Percentiles rank a stretch among this genome's conserved stretches.
These are phyloP conservation scores for Irpex rosettiformis DNA, from an alignment of 1,284 basidiomycete genomes.

Conservation along the genomic window DNA sequence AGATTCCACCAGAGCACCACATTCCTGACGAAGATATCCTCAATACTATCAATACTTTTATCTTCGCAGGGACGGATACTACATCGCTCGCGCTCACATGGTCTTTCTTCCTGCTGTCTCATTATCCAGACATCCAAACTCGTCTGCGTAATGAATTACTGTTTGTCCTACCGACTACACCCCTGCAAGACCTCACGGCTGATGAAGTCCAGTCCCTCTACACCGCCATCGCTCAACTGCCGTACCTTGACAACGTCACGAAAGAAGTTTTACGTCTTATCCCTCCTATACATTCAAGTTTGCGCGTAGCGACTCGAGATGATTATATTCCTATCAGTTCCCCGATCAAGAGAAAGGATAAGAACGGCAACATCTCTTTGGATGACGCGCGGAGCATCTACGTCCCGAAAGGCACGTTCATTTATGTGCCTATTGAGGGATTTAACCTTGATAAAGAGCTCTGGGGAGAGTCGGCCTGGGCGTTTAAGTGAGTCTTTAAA, in stretches of 20 bases:
- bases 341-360: conserved; percentile 45
- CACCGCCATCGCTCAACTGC: conserved; percentile 53
- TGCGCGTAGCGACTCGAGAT: conserved; percentile 71
- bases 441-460: conserved; percentile 71
- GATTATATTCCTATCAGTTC: conserved; percentile 70
- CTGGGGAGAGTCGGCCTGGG: conserved; percentile 77
- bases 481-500: conserved; percentile 62
- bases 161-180: conserved; percentile 34
- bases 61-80: conserved; percentile 86
- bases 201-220: conserved; percentile 64
- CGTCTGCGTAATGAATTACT: conserved; percentile 62
- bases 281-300: conserved; percentile 77
- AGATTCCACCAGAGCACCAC: conserved; percentile 61
- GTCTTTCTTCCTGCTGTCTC: conserved; percentile 69
- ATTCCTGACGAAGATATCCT: conserved; percentile 81
- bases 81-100: conserved; percentile 77
- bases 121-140: conserved; percentile 57
- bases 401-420: conserved; percentile 63
- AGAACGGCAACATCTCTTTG: conserved; percentile 43
- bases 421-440: conserved; percentile 75
- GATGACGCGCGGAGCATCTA: conserved; percentile 41
- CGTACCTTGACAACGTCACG: conserved; percentile 73
- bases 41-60: conserved; percentile 80
- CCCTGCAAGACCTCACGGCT: conserved; percentile 41
- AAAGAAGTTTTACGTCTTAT: conserved; percentile 73